Evolutionary conservation across 768 basidiomycete genomes (phyloP).

Genomic region (Tephrocybe sp.): DNA sequence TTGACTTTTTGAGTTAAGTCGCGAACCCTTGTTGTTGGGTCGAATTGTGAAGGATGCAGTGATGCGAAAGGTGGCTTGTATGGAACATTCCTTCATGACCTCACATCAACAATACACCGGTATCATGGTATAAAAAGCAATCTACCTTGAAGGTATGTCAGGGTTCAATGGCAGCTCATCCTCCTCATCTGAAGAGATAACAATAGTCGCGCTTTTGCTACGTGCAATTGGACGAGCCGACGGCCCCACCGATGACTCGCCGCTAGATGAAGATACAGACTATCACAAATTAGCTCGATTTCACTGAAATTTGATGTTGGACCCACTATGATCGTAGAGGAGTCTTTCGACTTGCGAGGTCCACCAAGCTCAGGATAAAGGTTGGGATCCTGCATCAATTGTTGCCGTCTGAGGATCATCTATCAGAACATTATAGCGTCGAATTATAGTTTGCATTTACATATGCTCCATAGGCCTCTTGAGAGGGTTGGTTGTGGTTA

Average conservation of each 20-base stretch:
- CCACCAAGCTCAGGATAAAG: slow-evolving; percentile 34
- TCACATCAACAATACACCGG: background rate
- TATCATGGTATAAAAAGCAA: too few relatives aligned
- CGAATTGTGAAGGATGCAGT: slow-evolving; percentile 6
- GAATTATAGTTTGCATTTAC: slow-evolving; percentile 18
- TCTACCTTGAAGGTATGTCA: too few relatives aligned
- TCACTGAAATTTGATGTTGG: background rate
- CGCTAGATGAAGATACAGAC: slow-evolving; percentile 30
- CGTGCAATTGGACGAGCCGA: slow-evolving; percentile 11
- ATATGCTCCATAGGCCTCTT: slow-evolving; percentile 36
- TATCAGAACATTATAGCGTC: background rate
- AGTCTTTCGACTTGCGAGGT: slow-evolving; percentile 19
- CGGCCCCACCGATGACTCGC: slow-evolving; percentile 16
- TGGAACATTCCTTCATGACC: background rate
- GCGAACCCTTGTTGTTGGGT: slow-evolving; percentile 5
- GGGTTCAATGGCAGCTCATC: slow-evolving; percentile 18
- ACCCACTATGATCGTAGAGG: slow-evolving; percentile 29
- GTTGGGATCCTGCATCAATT: slow-evolving; percentile 28
- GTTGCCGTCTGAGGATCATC: slow-evolving; percentile 27
- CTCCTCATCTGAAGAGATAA: slow-evolving; percentile 40
- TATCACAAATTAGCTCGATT: background rate
- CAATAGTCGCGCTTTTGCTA: slow-evolving; percentile 20
- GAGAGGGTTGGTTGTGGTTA: too few relatives aligned
- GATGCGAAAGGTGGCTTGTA: slow-evolving; percentile 3
- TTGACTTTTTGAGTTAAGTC: slow-evolving; percentile 11